Conservation (phyloP, 306 rosid species). For the Vachellia collinsii region DNA sequence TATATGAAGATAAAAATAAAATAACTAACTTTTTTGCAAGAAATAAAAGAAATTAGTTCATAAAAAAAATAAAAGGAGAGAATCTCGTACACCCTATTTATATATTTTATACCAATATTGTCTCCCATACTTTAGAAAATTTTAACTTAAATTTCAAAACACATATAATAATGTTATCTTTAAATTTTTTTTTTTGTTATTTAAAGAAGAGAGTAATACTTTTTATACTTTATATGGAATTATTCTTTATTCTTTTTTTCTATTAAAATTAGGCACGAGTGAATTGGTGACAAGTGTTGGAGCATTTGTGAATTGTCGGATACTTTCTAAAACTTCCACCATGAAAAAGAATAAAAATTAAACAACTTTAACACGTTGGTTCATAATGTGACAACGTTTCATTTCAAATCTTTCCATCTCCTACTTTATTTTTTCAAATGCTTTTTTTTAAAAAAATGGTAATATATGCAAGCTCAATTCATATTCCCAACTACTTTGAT, state of each 20-base stretch:
- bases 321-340: constrained; percentile 21
- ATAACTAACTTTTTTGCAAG: background rate
- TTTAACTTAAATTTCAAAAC: background rate
- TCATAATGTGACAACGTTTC: constrained; percentile 17
- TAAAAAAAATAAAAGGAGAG: background rate
- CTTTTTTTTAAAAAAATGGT: background rate
- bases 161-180: background rate
- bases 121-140: background rate
- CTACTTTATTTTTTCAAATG: background rate
- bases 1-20: too few relatives aligned
- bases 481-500: background rate
- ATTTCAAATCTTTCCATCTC: constrained; percentile 7
- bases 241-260: background rate
- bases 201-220: background rate
- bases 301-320: constrained; percentile 7
- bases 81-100: background rate
- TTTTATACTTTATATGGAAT: background rate
- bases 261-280: background rate
- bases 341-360: constrained; percentile 12
- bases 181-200: background rate
- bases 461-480: background rate
- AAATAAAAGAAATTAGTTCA: too few relatives aligned
- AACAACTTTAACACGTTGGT: constrained; percentile 25
- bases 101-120: background rate
- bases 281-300: background rate